Base-by-base conservation (phyloP, 306 rosid genomes). In the Begonia peltatifolia region DNA sequence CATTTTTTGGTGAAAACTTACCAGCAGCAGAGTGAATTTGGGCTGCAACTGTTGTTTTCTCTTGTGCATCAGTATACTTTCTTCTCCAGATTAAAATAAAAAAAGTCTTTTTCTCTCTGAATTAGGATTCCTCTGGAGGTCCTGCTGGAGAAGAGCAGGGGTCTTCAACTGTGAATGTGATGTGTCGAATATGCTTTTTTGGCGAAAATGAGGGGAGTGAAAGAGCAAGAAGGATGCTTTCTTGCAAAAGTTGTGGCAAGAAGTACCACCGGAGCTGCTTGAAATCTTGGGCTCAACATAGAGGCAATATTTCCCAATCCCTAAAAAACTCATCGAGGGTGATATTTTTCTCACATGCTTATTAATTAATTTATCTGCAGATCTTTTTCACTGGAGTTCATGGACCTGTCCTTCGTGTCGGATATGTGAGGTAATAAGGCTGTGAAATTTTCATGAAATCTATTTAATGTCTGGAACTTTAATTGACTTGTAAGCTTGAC, bases 251-350 rank as follows among this genome's bases (percentile, higher is more conserved):
- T 48, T 92, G 99, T 66, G 66, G 87, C 66, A 92, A 92, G 76
- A 86, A 86, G 63, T 92, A 92, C 71, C 99, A 92, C 63, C 79
- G 94, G 74, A 81, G 71, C 74, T 92, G 99, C 75, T 68, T 92
- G 83, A 86, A 79, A 70, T 75, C 67, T 58, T 92, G 99, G 99
- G 80, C 88, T 71, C 84, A 84, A 56, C 69, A 92, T 64, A 81
- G 99, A 80, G 99, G 99, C 87, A 60, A 67, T 75, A 47, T 14
- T 55, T 12, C 4, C n/a, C 22, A n/a, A 2, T 57, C 63, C n/a
- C 52, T 10, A 43, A 1, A 22, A 18, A 49, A 8, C 4, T 41
- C 9, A 57, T 13, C 44, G 6, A 2, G 9, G 12, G 15, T 9
- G 18, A 46, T 25, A 48, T 71, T 54, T 50, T 14, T 36, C 23